Percentiles rank a stretch among this genome's conserved stretches.
phyloP scores from a whole-genome alignment of 2,329 filamentous ascomycete genomes.

The Xylaria sp. region DNA sequence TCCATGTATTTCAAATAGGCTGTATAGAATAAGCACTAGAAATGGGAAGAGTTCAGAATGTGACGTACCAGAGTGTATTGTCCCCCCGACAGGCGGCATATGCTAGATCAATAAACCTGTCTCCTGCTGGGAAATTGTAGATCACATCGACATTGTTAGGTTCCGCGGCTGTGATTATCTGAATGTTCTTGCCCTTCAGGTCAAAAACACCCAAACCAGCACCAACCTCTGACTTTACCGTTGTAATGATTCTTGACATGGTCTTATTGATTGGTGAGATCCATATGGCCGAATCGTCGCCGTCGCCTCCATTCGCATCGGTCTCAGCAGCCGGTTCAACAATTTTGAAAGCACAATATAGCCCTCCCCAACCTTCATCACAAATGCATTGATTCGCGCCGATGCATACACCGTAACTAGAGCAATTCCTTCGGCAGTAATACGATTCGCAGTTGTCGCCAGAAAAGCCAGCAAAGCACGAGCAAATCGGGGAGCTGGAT shows the following conservation, averaged over 20 bases:
- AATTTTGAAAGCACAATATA: slow-evolving; percentile 57
- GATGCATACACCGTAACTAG: slow-evolving; percentile 54
- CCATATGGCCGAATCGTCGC: slow-evolving; percentile 61
- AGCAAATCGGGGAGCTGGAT: slow-evolving; percentile 44
- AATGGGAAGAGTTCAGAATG: neutral
- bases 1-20: slow-evolving; percentile 60
- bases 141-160: slow-evolving; percentile 67
- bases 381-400: slow-evolving; percentile 56
- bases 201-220: slow-evolving; percentile 62
- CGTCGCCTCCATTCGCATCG: slow-evolving; percentile 56
- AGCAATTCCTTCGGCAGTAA: slow-evolving; percentile 55
- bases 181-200: slow-evolving; percentile 58
- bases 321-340: slow-evolving; percentile 56
- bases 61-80: slow-evolving; percentile 61
- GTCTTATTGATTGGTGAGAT: slow-evolving; percentile 54
- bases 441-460: slow-evolving; percentile 51
- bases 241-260: slow-evolving; percentile 62
- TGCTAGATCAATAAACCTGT: slow-evolving; percentile 57
- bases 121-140: slow-evolving; percentile 58
- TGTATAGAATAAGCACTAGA: slow-evolving; percentile 40
- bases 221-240: slow-evolving; percentile 60
- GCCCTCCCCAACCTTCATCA: slow-evolving; percentile 55
- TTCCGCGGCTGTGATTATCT: slow-evolving; percentile 56
- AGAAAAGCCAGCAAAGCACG: slow-evolving; percentile 57
- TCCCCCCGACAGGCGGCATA: slow-evolving; percentile 63